Evolutionary conservation across 345 rosid species (phyloP).

Genomic region (Dovyalis caffra): DNA sequence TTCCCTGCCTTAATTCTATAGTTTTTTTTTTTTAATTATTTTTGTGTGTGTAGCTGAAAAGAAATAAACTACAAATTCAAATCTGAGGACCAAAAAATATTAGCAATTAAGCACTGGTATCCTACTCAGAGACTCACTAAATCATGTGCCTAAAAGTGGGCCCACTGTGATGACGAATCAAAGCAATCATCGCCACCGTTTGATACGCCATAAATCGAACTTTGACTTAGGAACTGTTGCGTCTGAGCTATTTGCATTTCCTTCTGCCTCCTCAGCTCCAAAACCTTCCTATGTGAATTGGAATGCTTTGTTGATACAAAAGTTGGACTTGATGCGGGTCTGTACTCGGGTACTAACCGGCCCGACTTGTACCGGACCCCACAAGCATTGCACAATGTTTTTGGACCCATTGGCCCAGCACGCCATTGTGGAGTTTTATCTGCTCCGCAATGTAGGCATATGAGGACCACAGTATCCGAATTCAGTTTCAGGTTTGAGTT

Average conservation of each 20-base stretch:
- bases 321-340: slow-evolving; percentile 80
- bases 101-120: not conserved
- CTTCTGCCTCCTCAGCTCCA: slow-evolving; percentile 71
- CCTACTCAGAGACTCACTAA: slow-evolving; percentile 17
- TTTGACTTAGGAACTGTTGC: slow-evolving; percentile 45
- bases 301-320: slow-evolving; percentile 62
- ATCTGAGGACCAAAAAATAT: not conserved
- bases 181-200: slow-evolving; percentile 52
- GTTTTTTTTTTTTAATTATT: not conserved
- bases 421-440: slow-evolving; percentile 86
- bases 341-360: slow-evolving; percentile 67
- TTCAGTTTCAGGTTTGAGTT: not conserved
- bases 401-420: slow-evolving; percentile 76
- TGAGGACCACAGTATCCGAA: slow-evolving; percentile 28
- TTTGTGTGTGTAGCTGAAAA: not conserved
- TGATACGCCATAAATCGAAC: slow-evolving; percentile 45
- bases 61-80: slow-evolving; percentile 9
- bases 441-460: slow-evolving; percentile 61
- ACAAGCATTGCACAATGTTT: slow-evolving; percentile 72
- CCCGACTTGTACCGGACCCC: slow-evolving; percentile 83
- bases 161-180: slow-evolving; percentile 43
- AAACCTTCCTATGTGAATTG: slow-evolving; percentile 72
- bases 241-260: slow-evolving; percentile 43
- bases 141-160: slow-evolving; percentile 47
- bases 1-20: not conserved